Evolutionary conservation across 1,139 yeast species (phyloP).

Genomic region (Suhomyces choctaworum): DNA sequence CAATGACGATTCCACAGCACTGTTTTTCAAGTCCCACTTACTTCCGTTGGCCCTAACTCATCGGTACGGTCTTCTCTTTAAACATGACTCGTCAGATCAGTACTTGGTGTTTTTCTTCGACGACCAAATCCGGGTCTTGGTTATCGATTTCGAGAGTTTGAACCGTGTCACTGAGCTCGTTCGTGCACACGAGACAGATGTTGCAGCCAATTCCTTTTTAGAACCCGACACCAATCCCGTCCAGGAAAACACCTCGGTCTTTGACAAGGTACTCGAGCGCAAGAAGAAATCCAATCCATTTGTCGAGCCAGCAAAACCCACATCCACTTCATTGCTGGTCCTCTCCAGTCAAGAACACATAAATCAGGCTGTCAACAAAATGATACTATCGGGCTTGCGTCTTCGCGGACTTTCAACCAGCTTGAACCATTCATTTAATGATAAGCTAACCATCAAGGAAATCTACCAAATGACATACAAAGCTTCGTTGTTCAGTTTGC

Average conservation of each 20-base stretch:
- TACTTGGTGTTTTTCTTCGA: constrained; percentile 16
- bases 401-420: constrained; percentile 41
- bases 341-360: constrained; percentile 34
- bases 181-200: neutral
- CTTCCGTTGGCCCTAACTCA: constrained; percentile 15
- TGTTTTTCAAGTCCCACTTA: constrained; percentile 27
- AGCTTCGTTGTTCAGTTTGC: constrained; percentile 40
- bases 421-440: constrained; percentile 27
- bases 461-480: constrained; percentile 46
- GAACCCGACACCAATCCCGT: constrained; percentile 2
- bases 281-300: constrained; percentile 25
- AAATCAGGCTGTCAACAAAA: constrained; percentile 34
- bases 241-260: constrained; percentile 21
- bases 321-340: constrained; percentile 18
- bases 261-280: constrained; percentile 38
- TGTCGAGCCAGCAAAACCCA: constrained; percentile 11
- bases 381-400: constrained; percentile 44
- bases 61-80: constrained; percentile 17
- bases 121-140: constrained; percentile 10
- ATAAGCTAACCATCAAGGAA: constrained; percentile 39
- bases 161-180: constrained; percentile 8
- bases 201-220: constrained; percentile 9
- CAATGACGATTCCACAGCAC: constrained; percentile 21
- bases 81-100: constrained; percentile 3
- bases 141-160: constrained; percentile 18